Evolutionary conservation across 2,329 filamentous ascomycete species (phyloP).

Genomic region (Curvularia eragrostidis): DNA sequence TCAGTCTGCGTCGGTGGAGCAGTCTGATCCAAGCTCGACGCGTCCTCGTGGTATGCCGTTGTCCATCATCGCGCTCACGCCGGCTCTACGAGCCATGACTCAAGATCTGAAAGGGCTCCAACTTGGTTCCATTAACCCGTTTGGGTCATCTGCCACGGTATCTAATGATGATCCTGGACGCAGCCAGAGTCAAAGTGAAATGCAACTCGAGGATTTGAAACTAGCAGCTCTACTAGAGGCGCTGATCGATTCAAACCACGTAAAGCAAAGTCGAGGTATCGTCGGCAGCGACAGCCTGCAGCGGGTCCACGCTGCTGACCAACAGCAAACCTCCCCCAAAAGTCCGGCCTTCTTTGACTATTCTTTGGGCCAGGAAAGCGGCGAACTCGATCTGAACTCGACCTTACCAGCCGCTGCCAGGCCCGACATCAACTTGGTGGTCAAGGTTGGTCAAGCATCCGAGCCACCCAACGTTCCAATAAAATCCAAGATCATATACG

Average conservation of each 20-base stretch:
- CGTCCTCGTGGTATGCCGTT: constrained; percentile 20
- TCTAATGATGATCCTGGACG: constrained; percentile 26
- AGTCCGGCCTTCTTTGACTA: constrained; percentile 42
- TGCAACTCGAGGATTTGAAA: constrained; percentile 49
- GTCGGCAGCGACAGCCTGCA: constrained; percentile 8
- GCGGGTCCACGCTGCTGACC: constrained; percentile 1
- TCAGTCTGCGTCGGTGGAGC: constrained; percentile 20
- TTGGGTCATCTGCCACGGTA: constrained; percentile 19
- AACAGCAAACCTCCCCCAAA: constrained; percentile 6
- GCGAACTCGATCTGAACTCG: constrained; percentile 34
- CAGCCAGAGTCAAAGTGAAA: constrained; percentile 36
- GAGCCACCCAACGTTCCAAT: constrained; percentile 27
- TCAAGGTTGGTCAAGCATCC: constrained; percentile 30
- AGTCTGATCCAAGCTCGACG: constrained; percentile 18
- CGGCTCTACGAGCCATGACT: constrained; percentile 28
- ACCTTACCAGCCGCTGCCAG: constrained; percentile 29
- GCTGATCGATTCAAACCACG: constrained; percentile 41
- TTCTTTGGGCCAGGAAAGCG: constrained; percentile 29
- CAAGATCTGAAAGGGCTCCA: constrained; percentile 25
- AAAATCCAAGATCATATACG: constrained; percentile 72
- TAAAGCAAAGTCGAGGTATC: constrained; percentile 36
- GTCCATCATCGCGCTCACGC: constrained; percentile 29
- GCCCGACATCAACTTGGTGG: constrained; percentile 22
- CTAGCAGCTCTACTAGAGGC: constrained; percentile 43
- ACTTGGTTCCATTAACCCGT: constrained; percentile 13